Evolutionary conservation across 1,284 basidiomycete genomes (phyloP).

Genomic region (Malassezia sp.): DNA sequence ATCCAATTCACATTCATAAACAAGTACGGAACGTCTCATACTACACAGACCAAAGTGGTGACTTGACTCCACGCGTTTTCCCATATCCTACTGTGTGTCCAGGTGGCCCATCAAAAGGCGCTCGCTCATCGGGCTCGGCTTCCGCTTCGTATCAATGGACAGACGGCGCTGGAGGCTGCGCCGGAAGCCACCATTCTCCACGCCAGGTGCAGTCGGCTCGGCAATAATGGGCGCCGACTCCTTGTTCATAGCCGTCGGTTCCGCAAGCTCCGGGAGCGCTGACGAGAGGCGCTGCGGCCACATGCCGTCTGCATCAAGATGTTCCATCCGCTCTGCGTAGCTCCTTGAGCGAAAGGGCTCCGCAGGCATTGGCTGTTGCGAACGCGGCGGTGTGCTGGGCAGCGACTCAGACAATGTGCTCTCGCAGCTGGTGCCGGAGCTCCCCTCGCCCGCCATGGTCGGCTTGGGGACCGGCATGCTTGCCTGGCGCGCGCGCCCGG

Average conservation of each 20-base stretch:
- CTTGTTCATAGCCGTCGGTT: background rate
- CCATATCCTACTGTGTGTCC: slow-evolving; percentile 4
- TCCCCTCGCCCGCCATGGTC: background rate
- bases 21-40: too few species aligned
- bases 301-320: slow-evolving; percentile 6
- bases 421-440: background rate
- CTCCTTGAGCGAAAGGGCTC: background rate
- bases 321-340: background rate
- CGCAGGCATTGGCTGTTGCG: background rate
- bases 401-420: background rate
- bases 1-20: too few species aligned
- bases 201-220: background rate
- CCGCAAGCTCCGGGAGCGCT: background rate
- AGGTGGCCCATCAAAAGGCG: slow-evolving; percentile 38
- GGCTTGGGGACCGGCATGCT: background rate
- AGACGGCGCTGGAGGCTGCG: background rate
- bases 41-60: too few species aligned
- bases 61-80: too few species aligned
- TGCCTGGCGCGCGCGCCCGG: background rate
- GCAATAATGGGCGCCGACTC: too few species aligned
- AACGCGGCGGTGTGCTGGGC: too few species aligned
- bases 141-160: slow-evolving; percentile 16
- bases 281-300: background rate
- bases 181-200: background rate
- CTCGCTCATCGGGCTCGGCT: slow-evolving; percentile 40